Percentiles rank a stretch among this genome's conserved stretches.
These are phyloP conservation scores for Mycena floridula DNA, from an alignment of 768 basidiomycete genomes.

Conservation along the genomic window DNA sequence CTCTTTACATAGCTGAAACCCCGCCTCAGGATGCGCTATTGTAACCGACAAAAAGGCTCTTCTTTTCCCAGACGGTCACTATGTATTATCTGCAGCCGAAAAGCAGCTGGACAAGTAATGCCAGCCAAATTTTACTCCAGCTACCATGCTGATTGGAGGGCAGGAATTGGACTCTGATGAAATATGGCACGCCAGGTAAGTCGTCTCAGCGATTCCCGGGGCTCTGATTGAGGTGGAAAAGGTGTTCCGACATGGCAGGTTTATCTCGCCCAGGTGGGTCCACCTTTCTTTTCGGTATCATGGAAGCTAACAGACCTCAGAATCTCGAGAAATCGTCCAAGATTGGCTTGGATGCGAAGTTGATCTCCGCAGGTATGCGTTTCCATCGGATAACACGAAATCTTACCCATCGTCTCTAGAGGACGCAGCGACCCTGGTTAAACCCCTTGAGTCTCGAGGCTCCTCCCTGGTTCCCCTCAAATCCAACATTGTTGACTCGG, in stretches of 20 bases:
- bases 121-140: neutral
- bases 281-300: neutral
- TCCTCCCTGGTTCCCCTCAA: constrained; percentile 62
- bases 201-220: constrained; percentile 8
- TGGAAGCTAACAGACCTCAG: too few relatives aligned
- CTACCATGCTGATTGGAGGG: constrained; percentile 1
- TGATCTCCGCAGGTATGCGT: constrained; percentile 58
- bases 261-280: constrained; percentile 64
- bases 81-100: constrained; percentile 89
- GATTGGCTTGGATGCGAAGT: constrained; percentile 78
- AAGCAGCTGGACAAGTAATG: constrained; percentile 83
- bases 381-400: neutral
- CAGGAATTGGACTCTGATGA: constrained; percentile 93
- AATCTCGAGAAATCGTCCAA: constrained; percentile 34
- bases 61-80: constrained; percentile 93
- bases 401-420: constrained; percentile 34
- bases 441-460: constrained; percentile 44
- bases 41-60: constrained; percentile 66
- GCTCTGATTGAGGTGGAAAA: constrained; percentile 20
- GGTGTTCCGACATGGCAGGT: constrained; percentile 92
- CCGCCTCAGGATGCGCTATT: constrained; percentile 67
- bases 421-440: constrained; percentile 59
- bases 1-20: neutral
- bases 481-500: constrained; percentile 70
- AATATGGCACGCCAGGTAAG: constrained; percentile 76